Base-by-base conservation (phyloP, 2,329 filamentous ascomycete species). In the Didymella glomerata region DNA sequence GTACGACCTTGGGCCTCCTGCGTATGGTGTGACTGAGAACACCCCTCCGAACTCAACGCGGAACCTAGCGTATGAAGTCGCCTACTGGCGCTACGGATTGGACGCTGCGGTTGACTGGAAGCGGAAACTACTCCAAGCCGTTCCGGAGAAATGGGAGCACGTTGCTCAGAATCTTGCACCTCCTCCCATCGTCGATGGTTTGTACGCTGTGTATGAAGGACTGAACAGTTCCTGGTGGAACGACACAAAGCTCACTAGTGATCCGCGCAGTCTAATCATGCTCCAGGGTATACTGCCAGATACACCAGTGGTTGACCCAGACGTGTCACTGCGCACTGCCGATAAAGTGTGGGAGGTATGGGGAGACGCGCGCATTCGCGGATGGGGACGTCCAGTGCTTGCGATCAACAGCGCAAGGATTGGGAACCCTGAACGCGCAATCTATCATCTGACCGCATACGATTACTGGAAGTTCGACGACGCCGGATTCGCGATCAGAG, bases 31-130 rank as follows among this genome's bases (percentile, higher is more conserved):
- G 4, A 81, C 82, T 2, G 85, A 88, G 66, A 88, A 86, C 61
- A 87, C 85, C 0, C 79, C 80, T 10, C 83, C 85, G 1, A 85
- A 86, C 52, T 73, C 67, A 0, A 87, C 84, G 0, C 71, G 81
- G 2, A 86, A 87, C 63, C 81, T 85, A 32, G 81, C 84, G 0
- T 88, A 87, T 55, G 85, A 87, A 72, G 73, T 78, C 4, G 82
- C 84, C 9, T 88, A 88, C 70, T 87, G 84, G 85, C 79, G 82
- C 10, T 87, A 86, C 56, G 85, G 85, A 0, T 77, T 87, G 25
- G 79, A 84, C 36, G 70, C 85, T 1, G 85, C 85, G 11, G 75
- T 77, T 3, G 61, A 69, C 6, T 88, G 85, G 85, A 85, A 84
- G 66, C 62, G 74, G 46, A 79, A 83, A 14, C 80, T 82, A 30